These are phyloP conservation scores for Aspergillus ibericus DNA, from an alignment of 2,329 filamentous ascomycete species.

Conservation along the genomic window DNA sequence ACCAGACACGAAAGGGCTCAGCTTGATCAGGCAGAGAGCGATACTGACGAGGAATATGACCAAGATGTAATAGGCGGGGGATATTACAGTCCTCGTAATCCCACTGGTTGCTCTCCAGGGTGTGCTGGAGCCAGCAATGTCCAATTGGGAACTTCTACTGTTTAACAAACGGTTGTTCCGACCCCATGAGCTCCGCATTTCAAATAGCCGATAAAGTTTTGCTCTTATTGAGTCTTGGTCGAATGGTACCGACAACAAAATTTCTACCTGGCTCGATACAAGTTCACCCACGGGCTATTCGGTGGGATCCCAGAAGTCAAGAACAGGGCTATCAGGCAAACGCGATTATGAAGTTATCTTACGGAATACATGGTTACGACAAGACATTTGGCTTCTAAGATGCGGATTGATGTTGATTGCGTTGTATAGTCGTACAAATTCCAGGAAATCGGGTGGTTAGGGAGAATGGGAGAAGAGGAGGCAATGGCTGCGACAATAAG, in stretches of 20 bases:
- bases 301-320: background rate
- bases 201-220: background rate
- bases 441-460: conserved; percentile 10
- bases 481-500: conserved; percentile 20
- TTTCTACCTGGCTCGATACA: no score
- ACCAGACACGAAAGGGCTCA: conserved; percentile 1
- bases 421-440: conserved; percentile 27
- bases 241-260: background rate
- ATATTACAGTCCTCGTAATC: conserved; percentile 54
- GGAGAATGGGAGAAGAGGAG: conserved; percentile 10
- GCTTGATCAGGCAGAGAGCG: conserved; percentile 62
- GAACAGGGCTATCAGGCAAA: background rate
- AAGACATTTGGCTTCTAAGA: conserved; percentile 7
- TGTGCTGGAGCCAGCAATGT: conserved; percentile 30
- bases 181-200: background rate
- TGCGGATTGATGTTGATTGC: conserved; percentile 19
- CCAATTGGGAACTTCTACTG: background rate
- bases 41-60: conserved; percentile 67
- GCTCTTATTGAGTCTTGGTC: background rate
- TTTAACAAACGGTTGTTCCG: background rate
- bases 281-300: background rate
- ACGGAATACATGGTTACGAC: background rate
- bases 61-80: conserved; percentile 37
- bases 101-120: conserved; percentile 49
- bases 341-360: background rate